Percentiles rank a stretch among this genome's conserved stretches.
Evolutionary conservation across 129 eudicot genomes (phyloP).

Genomic region (Erigeron canadensis): DNA sequence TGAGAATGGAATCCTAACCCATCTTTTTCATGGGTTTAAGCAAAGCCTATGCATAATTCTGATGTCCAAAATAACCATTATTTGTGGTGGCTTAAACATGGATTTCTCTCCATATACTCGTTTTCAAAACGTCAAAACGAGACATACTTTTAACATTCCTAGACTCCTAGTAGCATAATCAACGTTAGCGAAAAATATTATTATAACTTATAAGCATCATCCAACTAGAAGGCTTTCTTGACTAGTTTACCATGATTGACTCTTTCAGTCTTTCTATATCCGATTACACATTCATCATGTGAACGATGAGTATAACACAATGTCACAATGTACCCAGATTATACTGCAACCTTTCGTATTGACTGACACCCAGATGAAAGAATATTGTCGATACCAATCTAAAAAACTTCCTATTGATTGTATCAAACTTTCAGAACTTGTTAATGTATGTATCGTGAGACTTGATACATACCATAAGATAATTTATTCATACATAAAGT

Average conservation of each 20-base stretch:
- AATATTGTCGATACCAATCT: neutral
- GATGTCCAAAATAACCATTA: too few relatives aligned
- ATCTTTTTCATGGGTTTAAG: too few relatives aligned
- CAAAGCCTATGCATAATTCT: too few relatives aligned
- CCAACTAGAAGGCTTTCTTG: neutral
- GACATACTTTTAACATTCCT: neutral
- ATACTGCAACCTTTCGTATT: neutral
- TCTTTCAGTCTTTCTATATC: neutral
- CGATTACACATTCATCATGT: neutral
- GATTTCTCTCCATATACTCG: too few relatives aligned
- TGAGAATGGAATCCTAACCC: too few relatives aligned
- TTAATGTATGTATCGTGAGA: too few relatives aligned
- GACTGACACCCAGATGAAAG: neutral
- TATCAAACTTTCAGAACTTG: too few relatives aligned
- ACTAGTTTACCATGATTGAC: neutral
- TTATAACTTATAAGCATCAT: too few relatives aligned
- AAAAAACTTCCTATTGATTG: too few relatives aligned
- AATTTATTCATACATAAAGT: too few relatives aligned
- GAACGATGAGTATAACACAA: neutral
- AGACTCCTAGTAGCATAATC: neutral
- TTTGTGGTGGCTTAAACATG: neutral
- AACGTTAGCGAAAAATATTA: neutral
- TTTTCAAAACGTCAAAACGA: neutral
- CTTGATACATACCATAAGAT: too few relatives aligned
- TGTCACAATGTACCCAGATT: neutral